Evolutionary conservation across 208 protist genomes (phyloP), one percentile per base, ranked within the genome.

Genomic region (Wallacemonas sp.): DNA sequence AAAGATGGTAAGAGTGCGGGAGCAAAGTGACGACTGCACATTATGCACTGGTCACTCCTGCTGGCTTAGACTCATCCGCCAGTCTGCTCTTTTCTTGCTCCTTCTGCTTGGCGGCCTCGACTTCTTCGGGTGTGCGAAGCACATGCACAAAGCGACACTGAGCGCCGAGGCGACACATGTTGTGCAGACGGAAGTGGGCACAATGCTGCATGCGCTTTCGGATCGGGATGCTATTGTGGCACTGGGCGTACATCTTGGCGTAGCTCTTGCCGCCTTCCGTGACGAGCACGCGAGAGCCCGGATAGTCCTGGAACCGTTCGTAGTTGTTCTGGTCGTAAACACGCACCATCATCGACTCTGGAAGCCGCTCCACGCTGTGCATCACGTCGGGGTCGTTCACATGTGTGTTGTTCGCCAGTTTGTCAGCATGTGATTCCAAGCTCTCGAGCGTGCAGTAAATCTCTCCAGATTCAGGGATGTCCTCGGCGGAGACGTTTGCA

Each of bases 191-290:
- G 53, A 95, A 95, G 71, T 95, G 88, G 14, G 88, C 88, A 45
- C 88, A 95, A 72, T 95, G 88, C 68, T 95, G 88, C 88, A 95
- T 95, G 68, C 79, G 75, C 51, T 90, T 90, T 15, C 79, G 78
- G 12, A 62, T 65, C 1, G 85, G 88, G 41, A 90, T 75, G 51
- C 41, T 72, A 54, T 75, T 71, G 44, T 63, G 72, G 47, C 61
- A 54, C 33, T 71, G 53, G 47, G 87, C 81, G 66, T 79, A 88
- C 24, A 74, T 72, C 60, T 79, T 73, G 47, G 72, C 44, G 68
- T 95, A 95, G 21, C 70, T 68, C 58, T 76, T 75, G 9, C 83
- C 81, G 0, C 88, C 88, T 28, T 81, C 79, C 2, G 88, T 95
- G 4, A 91, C 67, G 46, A 95, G 81, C 17, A 95, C 74, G 51